A percentile compares a stretch with the other conserved stretches of the same genome.
These are phyloP conservation scores for Filosporella fistucella DNA, from an alignment of 495 filamentous ascomycete genomes.

Conservation along the genomic window DNA sequence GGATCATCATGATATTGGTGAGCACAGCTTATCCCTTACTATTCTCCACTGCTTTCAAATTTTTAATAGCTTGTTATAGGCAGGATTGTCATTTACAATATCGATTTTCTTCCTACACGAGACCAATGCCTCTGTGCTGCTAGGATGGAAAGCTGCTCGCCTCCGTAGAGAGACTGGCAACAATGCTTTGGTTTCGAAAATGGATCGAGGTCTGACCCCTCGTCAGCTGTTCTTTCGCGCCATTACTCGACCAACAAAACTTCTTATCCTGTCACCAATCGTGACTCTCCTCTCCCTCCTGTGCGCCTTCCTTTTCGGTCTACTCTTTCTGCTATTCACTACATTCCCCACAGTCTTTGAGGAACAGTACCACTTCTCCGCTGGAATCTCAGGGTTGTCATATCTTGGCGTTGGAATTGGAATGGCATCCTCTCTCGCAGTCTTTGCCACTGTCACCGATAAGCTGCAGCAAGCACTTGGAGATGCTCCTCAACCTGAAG, in stretches of 20 bases:
- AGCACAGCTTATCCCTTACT: conserved; percentile 15
- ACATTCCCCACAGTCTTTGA: conserved; percentile 62
- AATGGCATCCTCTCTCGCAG: conserved; percentile 36
- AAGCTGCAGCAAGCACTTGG: conserved; percentile 14
- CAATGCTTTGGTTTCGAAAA: conserved; percentile 44
- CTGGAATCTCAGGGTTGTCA: conserved; percentile 59
- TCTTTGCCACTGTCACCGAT: conserved; percentile 7
- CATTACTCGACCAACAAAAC: conserved; percentile 50
- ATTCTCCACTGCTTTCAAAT: conserved; percentile 3
- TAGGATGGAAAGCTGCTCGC: conserved; percentile 65
- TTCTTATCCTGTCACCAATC: conserved; percentile 56
- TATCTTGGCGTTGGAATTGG: conserved; percentile 65
- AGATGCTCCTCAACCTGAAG: conserved; percentile 47
- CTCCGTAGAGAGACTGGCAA: conserved; percentile 75
- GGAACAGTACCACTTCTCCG: conserved; percentile 52
- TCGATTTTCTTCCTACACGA: conserved; percentile 75
- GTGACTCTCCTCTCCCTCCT: conserved; percentile 51
- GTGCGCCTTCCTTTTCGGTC: conserved; percentile 60
- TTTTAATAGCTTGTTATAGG: conserved; percentile 1
- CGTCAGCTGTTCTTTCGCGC: conserved; percentile 43
- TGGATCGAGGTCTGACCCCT: conserved; percentile 41
- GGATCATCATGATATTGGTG: conserved; percentile 42
- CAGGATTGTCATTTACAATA: conserved; percentile 19
- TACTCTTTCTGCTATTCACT: conserved; percentile 65
- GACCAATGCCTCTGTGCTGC: conserved; percentile 71